These are phyloP conservation scores for Intubia oerlemansii DNA, from an alignment of 2,329 filamentous ascomycete genomes.

Conservation along the genomic window DNA sequence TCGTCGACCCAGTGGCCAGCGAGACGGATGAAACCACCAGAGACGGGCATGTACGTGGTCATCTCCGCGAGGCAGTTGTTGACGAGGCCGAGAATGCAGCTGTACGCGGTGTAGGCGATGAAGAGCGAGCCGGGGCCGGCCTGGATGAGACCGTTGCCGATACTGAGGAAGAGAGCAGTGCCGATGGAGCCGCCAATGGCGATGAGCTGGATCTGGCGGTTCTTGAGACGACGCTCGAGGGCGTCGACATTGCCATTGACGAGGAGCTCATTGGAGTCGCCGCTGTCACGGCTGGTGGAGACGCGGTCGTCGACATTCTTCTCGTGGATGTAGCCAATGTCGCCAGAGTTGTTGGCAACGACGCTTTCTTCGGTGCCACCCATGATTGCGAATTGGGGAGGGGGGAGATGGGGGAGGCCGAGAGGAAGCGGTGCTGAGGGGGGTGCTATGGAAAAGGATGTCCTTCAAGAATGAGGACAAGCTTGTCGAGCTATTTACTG, in stretches of 20 bases:
- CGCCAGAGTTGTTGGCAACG: neutral
- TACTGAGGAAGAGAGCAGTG: slow-evolving; percentile 38
- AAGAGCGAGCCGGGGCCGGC: slow-evolving; percentile 19
- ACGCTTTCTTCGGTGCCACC: neutral
- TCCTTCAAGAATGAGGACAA: too few relatives aligned
- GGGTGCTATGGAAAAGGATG: too few relatives aligned
- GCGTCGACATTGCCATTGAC: slow-evolving; percentile 14
- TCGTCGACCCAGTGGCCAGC: slow-evolving; percentile 46
- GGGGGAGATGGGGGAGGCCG: neutral
- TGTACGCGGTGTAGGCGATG: slow-evolving; percentile 35
- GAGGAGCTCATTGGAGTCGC: slow-evolving; percentile 3
- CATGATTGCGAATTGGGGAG: neutral
- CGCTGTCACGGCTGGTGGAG: neutral
- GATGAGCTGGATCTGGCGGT: slow-evolving; percentile 35
- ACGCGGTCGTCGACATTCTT: neutral
- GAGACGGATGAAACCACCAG: slow-evolving; percentile 41
- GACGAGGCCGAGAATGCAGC: slow-evolving; percentile 32
- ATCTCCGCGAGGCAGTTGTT: slow-evolving; percentile 48
- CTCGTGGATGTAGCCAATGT: neutral
- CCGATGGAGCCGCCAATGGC: slow-evolving; percentile 36
- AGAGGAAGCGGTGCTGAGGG: neutral
- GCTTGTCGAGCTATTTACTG: neutral
- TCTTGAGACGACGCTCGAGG: slow-evolving; percentile 26
- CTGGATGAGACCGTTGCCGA: slow-evolving; percentile 26
- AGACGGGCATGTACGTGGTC: slow-evolving; percentile 38